Percentiles rank a stretch among this genome's conserved stretches.
phyloP scores from a whole-genome alignment of 352 stramenopile species.

The Vaucheria bursata region DNA sequence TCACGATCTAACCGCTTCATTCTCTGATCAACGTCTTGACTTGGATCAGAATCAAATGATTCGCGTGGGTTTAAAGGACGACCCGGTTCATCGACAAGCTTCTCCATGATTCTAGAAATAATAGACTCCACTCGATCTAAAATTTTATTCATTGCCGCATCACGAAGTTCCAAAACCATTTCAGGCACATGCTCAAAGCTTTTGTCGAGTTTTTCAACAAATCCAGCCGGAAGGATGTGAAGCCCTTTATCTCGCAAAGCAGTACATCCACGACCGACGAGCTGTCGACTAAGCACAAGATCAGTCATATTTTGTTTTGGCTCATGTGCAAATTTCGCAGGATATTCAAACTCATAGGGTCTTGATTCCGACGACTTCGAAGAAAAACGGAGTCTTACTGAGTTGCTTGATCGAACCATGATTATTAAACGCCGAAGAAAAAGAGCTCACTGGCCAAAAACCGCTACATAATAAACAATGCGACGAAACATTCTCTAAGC shows the following conservation, averaged over 20 bases:
- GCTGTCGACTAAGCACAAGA: not conserved
- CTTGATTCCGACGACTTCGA: no score
- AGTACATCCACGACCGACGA: not conserved
- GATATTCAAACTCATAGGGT: no score
- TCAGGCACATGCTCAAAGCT: not conserved
- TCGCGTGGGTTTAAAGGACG: slow-evolving; percentile 30
- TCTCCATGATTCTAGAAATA: slow-evolving; percentile 14
- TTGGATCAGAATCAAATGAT: not conserved
- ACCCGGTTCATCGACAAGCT: slow-evolving; percentile 26
- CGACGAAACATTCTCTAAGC: no score
- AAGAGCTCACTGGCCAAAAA: no score
- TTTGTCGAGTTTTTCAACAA: not conserved
- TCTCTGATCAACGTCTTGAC: not conserved
- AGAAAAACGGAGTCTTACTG: no score
- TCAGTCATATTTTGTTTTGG: not conserved
- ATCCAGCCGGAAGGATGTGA: not conserved
- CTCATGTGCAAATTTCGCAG: no score
- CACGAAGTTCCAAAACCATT: not conserved
- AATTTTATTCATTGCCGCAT: not conserved
- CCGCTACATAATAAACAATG: no score
- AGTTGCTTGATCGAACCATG: no score
- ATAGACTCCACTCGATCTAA: not conserved
- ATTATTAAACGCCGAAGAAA: no score
- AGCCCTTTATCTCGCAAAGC: not conserved
- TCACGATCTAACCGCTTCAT: slow-evolving; percentile 31